Evolutionary conservation across 148 eudicot genomes (phyloP).

Genomic region (Arbutus unedo): DNA sequence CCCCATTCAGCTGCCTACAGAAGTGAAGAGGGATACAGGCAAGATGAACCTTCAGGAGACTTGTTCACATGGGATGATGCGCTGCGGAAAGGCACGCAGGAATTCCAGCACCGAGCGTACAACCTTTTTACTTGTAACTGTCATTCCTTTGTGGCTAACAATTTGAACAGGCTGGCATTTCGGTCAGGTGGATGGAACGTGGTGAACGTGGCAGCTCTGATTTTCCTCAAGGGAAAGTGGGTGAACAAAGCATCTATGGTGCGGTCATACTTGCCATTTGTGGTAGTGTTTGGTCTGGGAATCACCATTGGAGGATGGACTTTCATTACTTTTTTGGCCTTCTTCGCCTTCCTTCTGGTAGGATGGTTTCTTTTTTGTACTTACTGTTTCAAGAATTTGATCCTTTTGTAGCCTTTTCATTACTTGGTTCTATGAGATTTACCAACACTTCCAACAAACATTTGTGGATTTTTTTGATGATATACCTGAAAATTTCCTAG

Average conservation of each 20-base stretch:
- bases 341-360: conserved; percentile 47
- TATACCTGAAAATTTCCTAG: background rate
- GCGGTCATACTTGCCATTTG: conserved; percentile 56
- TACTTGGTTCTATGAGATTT: background rate
- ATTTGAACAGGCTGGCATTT: conserved; percentile 68
- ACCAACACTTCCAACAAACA: background rate
- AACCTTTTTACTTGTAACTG: conserved; percentile 89
- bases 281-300: conserved; percentile 49
- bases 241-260: conserved; percentile 51
- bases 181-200: conserved; percentile 77
- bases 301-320: conserved; percentile 64
- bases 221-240: conserved; percentile 75
- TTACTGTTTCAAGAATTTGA: conserved; percentile 66
- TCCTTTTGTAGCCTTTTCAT: conserved; percentile 44
- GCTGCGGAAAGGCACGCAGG: conserved; percentile 62
- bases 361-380: conserved; percentile 92
- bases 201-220: conserved; percentile 64
- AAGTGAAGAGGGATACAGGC: conserved; percentile 30
- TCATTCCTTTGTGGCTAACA: conserved; percentile 88
- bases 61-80: conserved; percentile 64
- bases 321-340: conserved; percentile 57
- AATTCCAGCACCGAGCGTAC: conserved; percentile 80
- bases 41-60: conserved; percentile 31
- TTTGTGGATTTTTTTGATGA: background rate
- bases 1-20: conserved; percentile 26